These are phyloP conservation scores for Magnolia officinalis DNA, from an alignment of 164 flowering plant species.

Conservation along the genomic window DNA sequence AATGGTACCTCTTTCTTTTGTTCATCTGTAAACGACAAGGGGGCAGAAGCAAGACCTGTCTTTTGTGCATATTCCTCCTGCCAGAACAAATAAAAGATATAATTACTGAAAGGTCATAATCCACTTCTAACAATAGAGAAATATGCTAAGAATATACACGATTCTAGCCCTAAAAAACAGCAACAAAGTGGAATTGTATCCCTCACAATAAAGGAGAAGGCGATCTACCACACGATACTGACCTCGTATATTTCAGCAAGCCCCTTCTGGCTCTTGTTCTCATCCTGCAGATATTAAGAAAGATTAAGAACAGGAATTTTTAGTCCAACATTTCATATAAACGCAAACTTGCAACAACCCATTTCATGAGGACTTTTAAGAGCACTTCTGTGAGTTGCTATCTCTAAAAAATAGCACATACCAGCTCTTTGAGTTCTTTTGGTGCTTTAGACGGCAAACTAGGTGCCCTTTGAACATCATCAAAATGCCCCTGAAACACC, in stretches of 20 bases:
- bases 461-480: conserved; percentile 69
- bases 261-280: conserved; percentile 91
- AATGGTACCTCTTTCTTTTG: conserved; percentile 69
- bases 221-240: conserved; percentile 11
- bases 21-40: conserved; percentile 65
- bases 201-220: not conserved
- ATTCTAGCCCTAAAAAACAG: not conserved
- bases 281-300: conserved; percentile 56
- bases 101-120: not conserved
- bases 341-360: not conserved
- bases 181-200: not conserved
- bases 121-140: not conserved
- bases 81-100: conserved; percentile 14
- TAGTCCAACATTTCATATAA: not conserved
- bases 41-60: conserved; percentile 55
- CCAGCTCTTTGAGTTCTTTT: conserved; percentile 71
- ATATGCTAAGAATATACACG: not conserved
- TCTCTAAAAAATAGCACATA: conserved; percentile 18
- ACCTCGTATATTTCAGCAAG: conserved; percentile 94
- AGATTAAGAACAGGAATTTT: not conserved
- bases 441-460: conserved; percentile 57
- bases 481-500: conserved; percentile 61
- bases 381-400: not conserved
- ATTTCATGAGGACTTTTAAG: not conserved
- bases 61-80: conserved; percentile 86